Conservation (phyloP, 78 protist species). For the Dictyostelium brefeldianum region DNA sequence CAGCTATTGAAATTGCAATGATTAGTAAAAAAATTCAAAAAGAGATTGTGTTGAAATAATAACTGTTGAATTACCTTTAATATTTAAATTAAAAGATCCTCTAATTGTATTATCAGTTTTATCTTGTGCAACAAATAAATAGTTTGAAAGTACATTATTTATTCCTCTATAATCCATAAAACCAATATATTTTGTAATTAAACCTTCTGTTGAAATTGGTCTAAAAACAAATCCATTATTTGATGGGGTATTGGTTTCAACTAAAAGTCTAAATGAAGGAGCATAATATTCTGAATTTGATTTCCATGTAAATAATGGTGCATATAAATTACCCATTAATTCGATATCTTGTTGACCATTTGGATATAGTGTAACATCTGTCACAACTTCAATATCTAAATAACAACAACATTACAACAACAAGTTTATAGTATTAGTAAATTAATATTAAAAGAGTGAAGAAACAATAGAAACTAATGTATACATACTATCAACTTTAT, state of each 20-base stretch:
- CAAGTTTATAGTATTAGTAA: too few relatives aligned
- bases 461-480: too few relatives aligned
- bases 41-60: too few relatives aligned
- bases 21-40: too few relatives aligned
- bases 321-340: not conserved
- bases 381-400: too few relatives aligned
- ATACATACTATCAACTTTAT: too few relatives aligned
- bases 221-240: not conserved
- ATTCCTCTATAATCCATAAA: not conserved
- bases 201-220: not conserved
- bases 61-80: not conserved
- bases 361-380: not conserved
- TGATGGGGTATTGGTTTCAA: too few relatives aligned
- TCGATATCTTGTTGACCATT: not conserved
- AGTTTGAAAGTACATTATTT: not conserved
- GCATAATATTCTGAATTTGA: not conserved
- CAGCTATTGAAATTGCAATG: too few relatives aligned
- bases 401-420: too few relatives aligned
- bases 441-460: too few relatives aligned
- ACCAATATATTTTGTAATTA: not conserved
- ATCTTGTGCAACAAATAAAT: not conserved
- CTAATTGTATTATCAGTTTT: not conserved
- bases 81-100: not conserved
- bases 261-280: not conserved
- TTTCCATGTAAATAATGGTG: not conserved